Evolutionary conservation across 164 flowering plant genomes (phyloP).

Genomic region (Dillenia suffruticosa): DNA sequence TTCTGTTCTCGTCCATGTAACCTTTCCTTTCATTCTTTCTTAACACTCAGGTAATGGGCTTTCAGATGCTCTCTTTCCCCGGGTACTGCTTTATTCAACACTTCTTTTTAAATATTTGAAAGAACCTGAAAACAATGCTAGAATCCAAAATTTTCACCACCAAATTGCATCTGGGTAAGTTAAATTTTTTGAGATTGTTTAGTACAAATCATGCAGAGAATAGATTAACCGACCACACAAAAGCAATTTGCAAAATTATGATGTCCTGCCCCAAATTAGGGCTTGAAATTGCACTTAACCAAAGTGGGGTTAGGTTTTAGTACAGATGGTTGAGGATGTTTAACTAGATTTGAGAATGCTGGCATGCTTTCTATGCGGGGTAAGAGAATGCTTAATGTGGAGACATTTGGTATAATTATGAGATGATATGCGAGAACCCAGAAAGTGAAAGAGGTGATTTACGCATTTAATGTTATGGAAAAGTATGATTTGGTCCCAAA

Average conservation of each 20-base stretch:
- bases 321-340: constrained; percentile 65
- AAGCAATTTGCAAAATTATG: constrained; percentile 53
- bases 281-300: constrained; percentile 54
- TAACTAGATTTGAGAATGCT: constrained; percentile 70
- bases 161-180: no score
- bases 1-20: no score
- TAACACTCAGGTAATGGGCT: no score
- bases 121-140: no score
- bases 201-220: constrained; percentile 20
- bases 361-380: constrained; percentile 85
- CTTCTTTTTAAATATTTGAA: no score
- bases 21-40: no score
- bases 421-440: constrained; percentile 77
- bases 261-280: constrained; percentile 56
- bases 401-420: constrained; percentile 84
- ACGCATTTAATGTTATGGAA: constrained; percentile 82
- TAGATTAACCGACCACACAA: constrained; percentile 25
- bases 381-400: constrained; percentile 55
- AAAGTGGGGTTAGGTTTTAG: constrained; percentile 57
- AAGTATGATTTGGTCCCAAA: constrained; percentile 59
- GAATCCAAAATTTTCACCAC: no score
- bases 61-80: no score
- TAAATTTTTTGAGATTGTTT: constrained; percentile 17
- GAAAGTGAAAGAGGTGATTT: constrained; percentile 75
- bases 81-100: no score